Conservation (phyloP, 2,329 filamentous ascomycete species). For the Leptographium lundbergii region DNA sequence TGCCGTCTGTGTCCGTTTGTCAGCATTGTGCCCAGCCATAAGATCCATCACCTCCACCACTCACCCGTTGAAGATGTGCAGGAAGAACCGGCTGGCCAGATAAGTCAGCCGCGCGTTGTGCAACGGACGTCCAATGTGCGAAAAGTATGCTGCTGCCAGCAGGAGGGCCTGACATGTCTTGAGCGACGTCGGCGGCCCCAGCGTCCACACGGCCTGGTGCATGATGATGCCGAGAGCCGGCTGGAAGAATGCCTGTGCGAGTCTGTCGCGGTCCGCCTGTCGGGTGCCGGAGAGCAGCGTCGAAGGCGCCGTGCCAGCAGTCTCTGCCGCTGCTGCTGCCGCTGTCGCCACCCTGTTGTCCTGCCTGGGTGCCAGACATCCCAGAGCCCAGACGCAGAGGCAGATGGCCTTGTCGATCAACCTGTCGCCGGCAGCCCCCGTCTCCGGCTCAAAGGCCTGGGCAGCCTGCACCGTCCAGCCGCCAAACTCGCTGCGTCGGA, state of each 20-base stretch:
- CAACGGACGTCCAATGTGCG: constrained; percentile 22
- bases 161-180: constrained; percentile 21
- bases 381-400: constrained; percentile 24
- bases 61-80: constrained; percentile 20
- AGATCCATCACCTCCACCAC: background rate
- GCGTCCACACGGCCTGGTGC: constrained; percentile 19
- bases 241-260: constrained; percentile 22
- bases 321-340: background rate
- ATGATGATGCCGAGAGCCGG: constrained; percentile 23
- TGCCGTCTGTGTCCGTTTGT: background rate
- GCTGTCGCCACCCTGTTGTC: background rate
- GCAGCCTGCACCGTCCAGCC: constrained; percentile 17
- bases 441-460: constrained; percentile 12
- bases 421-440: background rate
- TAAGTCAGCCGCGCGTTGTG: constrained; percentile 23
- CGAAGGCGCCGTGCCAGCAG: background rate
- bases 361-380: constrained; percentile 11
- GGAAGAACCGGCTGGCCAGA: constrained; percentile 19
- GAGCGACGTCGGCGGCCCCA: constrained; percentile 12
- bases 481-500: constrained; percentile 17
- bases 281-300: background rate
- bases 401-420: constrained; percentile 21
- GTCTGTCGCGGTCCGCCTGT: constrained; percentile 15
- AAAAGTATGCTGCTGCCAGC: constrained; percentile 25
- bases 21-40: too few relatives aligned